Evolutionary conservation across 257 asterid genomes (phyloP), one percentile per base, ranked within the genome.

Genomic region (Lithospermum erythrorhizon): DNA sequence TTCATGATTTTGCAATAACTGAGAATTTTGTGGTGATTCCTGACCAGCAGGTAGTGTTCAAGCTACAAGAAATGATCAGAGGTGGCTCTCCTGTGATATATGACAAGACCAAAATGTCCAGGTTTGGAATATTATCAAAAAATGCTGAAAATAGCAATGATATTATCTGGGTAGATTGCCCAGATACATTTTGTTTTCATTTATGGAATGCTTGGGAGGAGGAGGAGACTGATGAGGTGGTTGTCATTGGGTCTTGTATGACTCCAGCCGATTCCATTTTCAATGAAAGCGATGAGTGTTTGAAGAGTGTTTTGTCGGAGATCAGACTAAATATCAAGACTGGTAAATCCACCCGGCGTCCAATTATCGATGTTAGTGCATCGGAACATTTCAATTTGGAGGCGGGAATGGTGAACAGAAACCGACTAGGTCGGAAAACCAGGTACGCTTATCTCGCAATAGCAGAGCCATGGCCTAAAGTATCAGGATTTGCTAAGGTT

Each of bases 151-250:
- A 64, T 58, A 47, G 70, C 2, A 14, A 59, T 3, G 65, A 35
- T 1, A 72, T 78, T 1, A 51, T 21, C 2, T 78, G 83, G 84
- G 48, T 79, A 3, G 79, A 70, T 2, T 70, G 69, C 2, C 81
- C 81, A 0, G 70, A 72, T 0, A 65, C 73, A 5, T 79, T 72
- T 21, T 75, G 84, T 22, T 75, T 79, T 15, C 84, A 79, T 55
- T 49, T 79, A 9, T 79, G 81, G 79, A 78, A 78, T 61, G 80
- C 83, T n/a, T 78, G 83, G 83, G 83, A 78, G 55, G 79, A 74
- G 21, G 62, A 73, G 14, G 84, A 75, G 30, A 70, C 14, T 15
- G 72, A 75, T 21, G 79, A 72, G 41, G 57, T 79, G 6, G 84
- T 79, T 2, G 84, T 79, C 23, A 72, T 79, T 37, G 81, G 84